Percentiles rank a stretch among this genome's conserved stretches.
These are phyloP conservation scores for Aspergillus sp. DNA, from an alignment of 2,329 filamentous ascomycete genomes.

Conservation along the genomic window DNA sequence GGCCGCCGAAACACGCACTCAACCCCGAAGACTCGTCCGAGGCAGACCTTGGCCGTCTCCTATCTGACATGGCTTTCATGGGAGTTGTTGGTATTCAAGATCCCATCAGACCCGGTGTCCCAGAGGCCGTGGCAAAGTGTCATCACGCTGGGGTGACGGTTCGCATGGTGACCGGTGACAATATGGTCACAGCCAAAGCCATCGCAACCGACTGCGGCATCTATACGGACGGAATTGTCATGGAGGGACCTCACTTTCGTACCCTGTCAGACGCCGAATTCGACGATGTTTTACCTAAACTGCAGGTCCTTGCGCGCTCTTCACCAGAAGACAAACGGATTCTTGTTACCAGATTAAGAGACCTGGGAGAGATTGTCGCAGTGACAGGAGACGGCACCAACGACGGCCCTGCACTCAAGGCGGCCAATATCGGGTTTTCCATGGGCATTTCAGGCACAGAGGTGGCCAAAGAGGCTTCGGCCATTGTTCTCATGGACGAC, in stretches of 20 bases:
- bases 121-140: constrained; percentile 3
- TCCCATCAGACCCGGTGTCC: constrained; percentile 64
- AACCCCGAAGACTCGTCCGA: constrained; percentile 61
- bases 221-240: constrained; percentile 57
- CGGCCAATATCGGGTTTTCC: constrained; percentile 63
- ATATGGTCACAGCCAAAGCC: constrained; percentile 68
- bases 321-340: constrained; percentile 65
- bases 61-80: constrained; percentile 69
- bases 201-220: constrained; percentile 72
- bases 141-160: constrained; percentile 65
- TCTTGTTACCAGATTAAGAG: constrained; percentile 57
- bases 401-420: constrained; percentile 62
- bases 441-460: constrained; percentile 66
- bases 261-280: constrained; percentile 58
- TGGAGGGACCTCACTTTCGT: constrained; percentile 66
- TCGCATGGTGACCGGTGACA: constrained; percentile 68
- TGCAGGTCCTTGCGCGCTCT: constrained; percentile 63
- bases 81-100: constrained; percentile 71
- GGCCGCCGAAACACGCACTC: constrained; percentile 58
- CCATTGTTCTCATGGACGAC: constrained; percentile 65
- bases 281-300: constrained; percentile 53
- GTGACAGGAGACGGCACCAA: constrained; percentile 65
- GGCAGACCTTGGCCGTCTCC: constrained; percentile 64
- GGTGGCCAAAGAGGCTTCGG: constrained; percentile 63
- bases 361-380: constrained; percentile 59